Percentiles rank a stretch among this genome's conserved stretches.
These are phyloP conservation scores for Pyricularia grisea DNA, from an alignment of 2,329 filamentous ascomycete species.

Conservation along the genomic window DNA sequence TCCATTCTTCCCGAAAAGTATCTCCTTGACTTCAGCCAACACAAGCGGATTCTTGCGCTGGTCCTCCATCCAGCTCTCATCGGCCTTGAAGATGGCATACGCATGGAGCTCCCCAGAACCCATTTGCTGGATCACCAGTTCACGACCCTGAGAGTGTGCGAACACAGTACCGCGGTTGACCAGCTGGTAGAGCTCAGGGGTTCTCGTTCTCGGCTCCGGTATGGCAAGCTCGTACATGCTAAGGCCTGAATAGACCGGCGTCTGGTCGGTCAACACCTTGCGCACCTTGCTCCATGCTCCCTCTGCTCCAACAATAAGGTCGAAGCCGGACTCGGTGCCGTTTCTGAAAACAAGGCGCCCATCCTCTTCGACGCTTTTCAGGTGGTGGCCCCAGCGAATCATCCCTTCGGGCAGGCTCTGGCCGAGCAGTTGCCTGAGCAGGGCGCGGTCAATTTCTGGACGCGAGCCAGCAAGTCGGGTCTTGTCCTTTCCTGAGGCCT, in stretches of 20 bases:
- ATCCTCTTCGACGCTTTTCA: slow-evolving; percentile 19
- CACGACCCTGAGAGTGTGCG: slow-evolving; percentile 28
- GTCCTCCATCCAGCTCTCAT: slow-evolving; percentile 27
- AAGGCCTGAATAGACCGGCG: slow-evolving; percentile 36
- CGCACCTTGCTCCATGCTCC: slow-evolving; percentile 28
- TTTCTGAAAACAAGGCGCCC: slow-evolving; percentile 26
- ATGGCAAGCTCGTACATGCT: slow-evolving; percentile 31
- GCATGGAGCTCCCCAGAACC: slow-evolving; percentile 34
- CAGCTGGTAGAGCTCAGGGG: slow-evolving; percentile 30
- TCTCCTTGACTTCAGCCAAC: slow-evolving; percentile 25
- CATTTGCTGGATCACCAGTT: slow-evolving; percentile 32
- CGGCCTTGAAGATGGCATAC: slow-evolving; percentile 25
- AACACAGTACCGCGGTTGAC: slow-evolving; percentile 40
- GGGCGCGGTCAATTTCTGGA: slow-evolving; percentile 43
- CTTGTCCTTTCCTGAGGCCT: slow-evolving; percentile 19
- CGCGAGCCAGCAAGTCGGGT: slow-evolving; percentile 18
- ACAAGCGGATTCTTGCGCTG: slow-evolving; percentile 34
- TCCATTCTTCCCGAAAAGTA: slow-evolving; percentile 22
- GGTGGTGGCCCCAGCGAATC: slow-evolving; percentile 35
- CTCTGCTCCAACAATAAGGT: slow-evolving; percentile 25
- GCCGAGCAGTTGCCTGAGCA: slow-evolving; percentile 32
- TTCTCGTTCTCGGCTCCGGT: slow-evolving; percentile 26
- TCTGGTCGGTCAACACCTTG: slow-evolving; percentile 22
- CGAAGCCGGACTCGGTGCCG: slow-evolving; percentile 23
- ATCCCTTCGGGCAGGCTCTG: slow-evolving; percentile 32